phyloP scores from a whole-genome alignment of 2,329 filamentous ascomycete species.

The Capronia americana region DNA sequence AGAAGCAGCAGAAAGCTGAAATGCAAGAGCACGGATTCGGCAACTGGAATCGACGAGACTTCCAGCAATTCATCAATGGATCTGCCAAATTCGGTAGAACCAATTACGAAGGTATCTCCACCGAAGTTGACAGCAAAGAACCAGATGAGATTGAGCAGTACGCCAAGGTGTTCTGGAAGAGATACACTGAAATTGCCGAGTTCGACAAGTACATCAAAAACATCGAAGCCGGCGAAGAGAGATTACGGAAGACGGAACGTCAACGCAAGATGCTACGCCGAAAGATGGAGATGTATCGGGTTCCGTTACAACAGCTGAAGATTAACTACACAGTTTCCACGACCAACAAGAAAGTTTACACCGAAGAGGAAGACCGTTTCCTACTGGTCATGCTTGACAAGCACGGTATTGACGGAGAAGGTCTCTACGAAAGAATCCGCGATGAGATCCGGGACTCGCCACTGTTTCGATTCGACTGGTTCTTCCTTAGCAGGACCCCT shows the following conservation, averaged over 20 bases:
- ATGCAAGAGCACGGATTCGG: conserved; percentile 86
- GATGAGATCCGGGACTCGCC: conserved; percentile 95
- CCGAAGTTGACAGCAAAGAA: conserved; percentile 90
- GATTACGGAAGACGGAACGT: conserved; percentile 84
- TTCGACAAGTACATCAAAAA: conserved; percentile 86
- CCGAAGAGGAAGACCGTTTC: conserved; percentile 96
- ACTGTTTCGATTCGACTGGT: conserved; percentile 98
- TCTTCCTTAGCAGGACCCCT: conserved; percentile 93
- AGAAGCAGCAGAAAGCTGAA: conserved; percentile 82
- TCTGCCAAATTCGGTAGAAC: conserved; percentile 89
- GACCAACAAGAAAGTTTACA: conserved; percentile 99
- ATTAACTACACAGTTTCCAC: conserved; percentile 99
- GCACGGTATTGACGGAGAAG: conserved; percentile 88
- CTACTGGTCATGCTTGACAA: conserved; percentile 90
- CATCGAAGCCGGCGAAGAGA: conserved; percentile 92
- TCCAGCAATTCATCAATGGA: conserved; percentile 96
- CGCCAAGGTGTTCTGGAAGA: conserved; percentile 94
- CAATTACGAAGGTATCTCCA: conserved; percentile 82
- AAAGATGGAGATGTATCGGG: conserved; percentile 97
- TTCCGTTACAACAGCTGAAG: conserved; percentile 95
- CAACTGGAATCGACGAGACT: conserved; percentile 96
- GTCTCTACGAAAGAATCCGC: conserved; percentile 90
- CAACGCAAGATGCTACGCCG: conserved; percentile 91
- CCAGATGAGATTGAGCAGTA: conserved; percentile 82
- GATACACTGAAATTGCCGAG: conserved; percentile 87